These are phyloP conservation scores for Apophysomyces variabilis DNA, from an alignment of 371 early-diverging fungal genomes.

Conservation along the genomic window DNA sequence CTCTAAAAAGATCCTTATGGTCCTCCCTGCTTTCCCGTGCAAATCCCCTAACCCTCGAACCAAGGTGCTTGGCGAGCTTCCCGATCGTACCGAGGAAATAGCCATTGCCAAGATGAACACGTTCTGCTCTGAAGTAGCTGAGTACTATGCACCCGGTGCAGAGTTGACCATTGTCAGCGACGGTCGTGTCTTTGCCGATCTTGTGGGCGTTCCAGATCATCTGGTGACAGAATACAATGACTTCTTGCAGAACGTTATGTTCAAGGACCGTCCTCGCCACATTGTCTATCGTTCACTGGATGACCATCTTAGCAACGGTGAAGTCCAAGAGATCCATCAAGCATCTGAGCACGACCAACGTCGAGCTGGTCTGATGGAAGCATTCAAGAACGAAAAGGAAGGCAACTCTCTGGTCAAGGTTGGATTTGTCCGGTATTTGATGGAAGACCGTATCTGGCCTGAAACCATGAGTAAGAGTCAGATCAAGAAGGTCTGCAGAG, in stretches of 20 bases:
- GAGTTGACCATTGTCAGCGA: slow-evolving; percentile 11
- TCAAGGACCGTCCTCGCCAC: slow-evolving; percentile 6
- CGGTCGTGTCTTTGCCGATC: slow-evolving; percentile 15
- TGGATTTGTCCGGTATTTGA: slow-evolving; percentile 13
- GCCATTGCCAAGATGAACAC: background rate
- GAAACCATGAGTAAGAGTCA: slow-evolving; percentile 7
- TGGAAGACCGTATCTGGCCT: slow-evolving; percentile 14
- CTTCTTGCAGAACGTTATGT: slow-evolving; percentile 6
- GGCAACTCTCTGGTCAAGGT: slow-evolving; percentile 6
- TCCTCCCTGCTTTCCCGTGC: slow-evolving; percentile 17
- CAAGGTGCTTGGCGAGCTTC: slow-evolving; percentile 12
- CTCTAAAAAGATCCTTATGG: slow-evolving; percentile 6
- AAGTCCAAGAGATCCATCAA: slow-evolving; percentile 11
- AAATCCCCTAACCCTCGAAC: slow-evolving; percentile 12
- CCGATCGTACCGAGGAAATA: slow-evolving; percentile 13
- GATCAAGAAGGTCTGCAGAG: slow-evolving; percentile 12
- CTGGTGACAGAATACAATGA: slow-evolving; percentile 14
- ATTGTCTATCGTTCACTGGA: slow-evolving; percentile 8
- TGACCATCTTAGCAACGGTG: slow-evolving; percentile 9
- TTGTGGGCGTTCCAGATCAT: slow-evolving; percentile 12
- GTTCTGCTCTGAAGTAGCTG: slow-evolving; percentile 4
- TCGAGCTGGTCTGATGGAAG: slow-evolving; percentile 13
- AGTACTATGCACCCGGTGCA: slow-evolving; percentile 8
- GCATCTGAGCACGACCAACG: slow-evolving; percentile 8
- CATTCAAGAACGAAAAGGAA: slow-evolving; percentile 1